Evolutionary conservation across 441 rosid genomes (phyloP).

Genomic region (Euphorbia celastroides): DNA sequence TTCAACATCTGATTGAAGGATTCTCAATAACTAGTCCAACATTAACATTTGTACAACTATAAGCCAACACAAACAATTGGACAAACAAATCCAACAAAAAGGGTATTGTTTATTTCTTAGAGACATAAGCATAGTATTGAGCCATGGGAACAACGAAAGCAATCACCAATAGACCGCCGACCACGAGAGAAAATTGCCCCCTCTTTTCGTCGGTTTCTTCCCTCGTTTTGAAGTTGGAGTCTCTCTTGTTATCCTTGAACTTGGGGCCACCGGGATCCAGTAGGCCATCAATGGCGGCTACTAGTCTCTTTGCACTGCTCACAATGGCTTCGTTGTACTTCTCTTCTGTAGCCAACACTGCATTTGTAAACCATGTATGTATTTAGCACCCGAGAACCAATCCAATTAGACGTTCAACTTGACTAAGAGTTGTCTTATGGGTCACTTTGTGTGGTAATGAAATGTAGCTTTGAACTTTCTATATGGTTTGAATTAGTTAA

Average conservation of each 20-base stretch:
- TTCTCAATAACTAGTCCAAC: conserved; percentile 28
- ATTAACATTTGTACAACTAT: conserved; percentile 28
- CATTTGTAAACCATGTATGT: conserved; percentile 13
- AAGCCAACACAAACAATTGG: conserved; percentile 7
- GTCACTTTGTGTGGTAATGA: not conserved
- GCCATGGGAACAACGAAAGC: conserved; percentile 98
- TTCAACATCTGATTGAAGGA: conserved; percentile 17
- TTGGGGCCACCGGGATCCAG: conserved; percentile 90
- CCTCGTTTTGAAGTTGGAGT: conserved; percentile 77
- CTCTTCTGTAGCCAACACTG: conserved; percentile 93
- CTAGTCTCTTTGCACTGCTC: conserved; percentile 77
- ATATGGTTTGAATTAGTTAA: no score
- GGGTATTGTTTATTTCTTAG: conserved; percentile 49
- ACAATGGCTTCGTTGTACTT: conserved; percentile 88
- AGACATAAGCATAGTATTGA: conserved; percentile 88
- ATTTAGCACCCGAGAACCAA: not conserved
- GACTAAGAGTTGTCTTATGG: not conserved
- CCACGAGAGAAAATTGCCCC: conserved; percentile 90
- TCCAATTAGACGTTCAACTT: not conserved
- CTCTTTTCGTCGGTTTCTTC: conserved; percentile 95
- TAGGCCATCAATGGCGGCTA: conserved; percentile 86
- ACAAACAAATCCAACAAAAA: conserved; percentile 5
- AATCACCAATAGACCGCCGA: conserved; percentile 86
- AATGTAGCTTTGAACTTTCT: not conserved
- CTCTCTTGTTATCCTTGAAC: conserved; percentile 65